A percentile compares a stretch with the other conserved stretches of the same genome.
These are phyloP conservation scores for Aspergillus homomorphus DNA, from an alignment of 495 filamentous ascomycete species.

Conservation along the genomic window DNA sequence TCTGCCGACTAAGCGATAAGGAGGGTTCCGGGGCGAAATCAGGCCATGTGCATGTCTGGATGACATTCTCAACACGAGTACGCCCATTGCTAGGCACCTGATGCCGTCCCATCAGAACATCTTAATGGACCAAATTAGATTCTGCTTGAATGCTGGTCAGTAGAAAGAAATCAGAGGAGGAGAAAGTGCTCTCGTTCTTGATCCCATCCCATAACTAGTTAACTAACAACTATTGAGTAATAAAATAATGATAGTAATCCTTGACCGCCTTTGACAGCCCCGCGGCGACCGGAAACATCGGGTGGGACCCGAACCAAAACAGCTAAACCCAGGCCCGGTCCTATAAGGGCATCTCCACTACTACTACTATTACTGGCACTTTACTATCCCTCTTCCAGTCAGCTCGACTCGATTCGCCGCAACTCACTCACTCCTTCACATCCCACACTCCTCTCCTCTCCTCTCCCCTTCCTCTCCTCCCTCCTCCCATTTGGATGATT, in stretches of 20 bases:
- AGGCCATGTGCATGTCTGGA: background rate
- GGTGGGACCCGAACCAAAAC: constrained; percentile 13
- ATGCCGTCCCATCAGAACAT: background rate
- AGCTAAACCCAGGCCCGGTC: background rate
- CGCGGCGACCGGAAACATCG: constrained; percentile 19
- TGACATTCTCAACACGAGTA: background rate
- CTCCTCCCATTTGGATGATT: background rate
- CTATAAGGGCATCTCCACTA: background rate
- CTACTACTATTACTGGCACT: background rate
- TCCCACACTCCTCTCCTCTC: background rate
- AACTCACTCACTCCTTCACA: background rate
- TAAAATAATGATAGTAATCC: background rate
- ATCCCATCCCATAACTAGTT: too few species aligned
- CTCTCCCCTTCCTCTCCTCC: background rate
- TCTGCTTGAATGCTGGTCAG: too few species aligned
- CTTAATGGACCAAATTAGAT: too few species aligned
- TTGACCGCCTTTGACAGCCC: constrained; percentile 9
- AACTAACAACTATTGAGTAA: too few species aligned
- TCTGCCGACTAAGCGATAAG: background rate
- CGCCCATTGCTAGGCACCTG: background rate
- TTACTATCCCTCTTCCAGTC: too few species aligned
- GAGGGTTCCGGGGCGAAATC: background rate
- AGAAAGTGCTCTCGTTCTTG: too few species aligned
- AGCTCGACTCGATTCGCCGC: too few species aligned
- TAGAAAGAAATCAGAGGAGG: too few species aligned